Evolutionary conservation across 2,329 filamentous ascomycete species (phyloP), one percentile per base, ranked within the genome.

Genomic region (Trichophyton simii): DNA sequence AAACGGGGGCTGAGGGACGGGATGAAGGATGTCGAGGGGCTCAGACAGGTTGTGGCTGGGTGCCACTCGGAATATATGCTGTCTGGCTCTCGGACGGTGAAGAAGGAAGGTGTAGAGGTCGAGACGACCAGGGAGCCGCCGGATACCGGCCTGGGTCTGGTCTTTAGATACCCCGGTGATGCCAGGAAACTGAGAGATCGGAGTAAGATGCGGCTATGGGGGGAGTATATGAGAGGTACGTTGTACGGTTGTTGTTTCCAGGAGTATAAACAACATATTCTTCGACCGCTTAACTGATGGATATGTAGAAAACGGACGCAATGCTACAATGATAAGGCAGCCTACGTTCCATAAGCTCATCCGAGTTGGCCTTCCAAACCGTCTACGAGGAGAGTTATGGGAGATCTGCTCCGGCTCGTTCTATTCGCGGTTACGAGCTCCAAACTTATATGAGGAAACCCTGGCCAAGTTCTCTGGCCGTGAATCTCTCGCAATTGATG

Each of bases 321-420:
- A 96, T 74, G 83, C 88, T 60, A 97, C 91, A 0, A 77, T 99
- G 59, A 87, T 99, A 63, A 88, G 94, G 62, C 94, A 99, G 72
- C 92, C 94, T 2, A 97, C 94, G 28, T 97, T 97, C 69, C 94
- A 97, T 77, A 96, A 97, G 73, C 83, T 99, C 58, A 96, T 99
- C 65, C 85, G 94, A 60, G 94, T 99, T 66, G 94, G 94, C 65
- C 79, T 99, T 63, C 94, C 94, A 0, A 99, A 99, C 74, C 83
- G 94, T 55, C 79, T 99, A 57, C 82, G 94, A 65, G 94, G 94
- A 50, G 94, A 99, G 75, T 87, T 95, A 58, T 99, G 94, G 94
- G 94, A 99, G 75, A 79, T 96, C 64, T 89, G 90, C 0, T 96
- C 91, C 7, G 94, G 94, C 4, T 95, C 92, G 1, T 81, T 96